These are phyloP conservation scores for Acanthochlamys bracteata DNA, from an alignment of 106 monocot genomes.

Conservation along the genomic window DNA sequence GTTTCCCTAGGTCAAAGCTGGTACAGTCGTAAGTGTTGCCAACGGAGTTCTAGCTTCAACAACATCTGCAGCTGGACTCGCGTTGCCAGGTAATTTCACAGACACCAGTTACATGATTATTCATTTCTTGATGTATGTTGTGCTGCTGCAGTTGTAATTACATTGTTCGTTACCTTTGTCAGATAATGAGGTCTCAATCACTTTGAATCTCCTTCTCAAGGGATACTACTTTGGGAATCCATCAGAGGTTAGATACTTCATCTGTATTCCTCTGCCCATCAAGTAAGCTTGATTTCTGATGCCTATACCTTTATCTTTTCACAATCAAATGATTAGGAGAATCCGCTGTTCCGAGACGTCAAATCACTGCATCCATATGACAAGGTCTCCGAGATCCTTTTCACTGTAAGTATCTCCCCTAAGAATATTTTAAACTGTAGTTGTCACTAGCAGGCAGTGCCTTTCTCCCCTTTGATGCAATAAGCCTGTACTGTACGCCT, in stretches of 20 bases:
- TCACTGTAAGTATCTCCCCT: constrained; percentile 45
- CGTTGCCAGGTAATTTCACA: constrained; percentile 21
- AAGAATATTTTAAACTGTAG: background rate
- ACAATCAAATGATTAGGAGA: background rate
- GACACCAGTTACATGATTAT: background rate
- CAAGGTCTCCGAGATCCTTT: constrained; percentile 42
- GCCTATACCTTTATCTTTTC: background rate
- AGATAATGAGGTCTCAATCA: constrained; percentile 66
- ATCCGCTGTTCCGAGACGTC: constrained; percentile 26
- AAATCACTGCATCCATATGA: constrained; percentile 68
- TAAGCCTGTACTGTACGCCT: too few species aligned
- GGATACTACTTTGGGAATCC: constrained; percentile 57
- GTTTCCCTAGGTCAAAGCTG: constrained; percentile 8
- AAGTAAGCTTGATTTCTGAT: background rate
- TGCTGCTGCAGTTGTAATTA: background rate
- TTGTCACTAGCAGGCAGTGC: background rate
- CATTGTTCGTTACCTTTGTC: constrained; percentile 2
- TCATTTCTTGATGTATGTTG: background rate
- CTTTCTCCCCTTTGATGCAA: too few species aligned
- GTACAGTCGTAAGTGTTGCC: background rate
- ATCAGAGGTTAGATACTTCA: constrained; percentile 31
- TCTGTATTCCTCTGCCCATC: background rate
- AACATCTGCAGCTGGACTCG: constrained; percentile 4
- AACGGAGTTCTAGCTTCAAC: constrained; percentile 10
- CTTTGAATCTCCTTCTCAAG: constrained; percentile 41